Evolutionary conservation across 495 filamentous ascomycete genomes (phyloP), one percentile per base, ranked within the genome.

Genomic region (Trichoderma reesei): DNA sequence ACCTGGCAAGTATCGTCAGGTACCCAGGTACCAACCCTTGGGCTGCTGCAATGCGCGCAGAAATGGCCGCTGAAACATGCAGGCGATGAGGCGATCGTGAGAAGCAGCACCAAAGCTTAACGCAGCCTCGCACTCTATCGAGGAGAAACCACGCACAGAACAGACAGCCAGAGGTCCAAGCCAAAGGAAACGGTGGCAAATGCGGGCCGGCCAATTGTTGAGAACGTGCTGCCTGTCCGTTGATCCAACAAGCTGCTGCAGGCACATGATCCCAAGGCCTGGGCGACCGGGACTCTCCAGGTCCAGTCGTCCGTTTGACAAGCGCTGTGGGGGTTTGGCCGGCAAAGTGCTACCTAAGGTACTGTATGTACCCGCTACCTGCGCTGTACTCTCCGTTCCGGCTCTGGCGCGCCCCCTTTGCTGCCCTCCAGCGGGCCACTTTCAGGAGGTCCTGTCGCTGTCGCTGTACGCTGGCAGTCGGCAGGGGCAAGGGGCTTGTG

Each of bases 211-310:
- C 51, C 51, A 56, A 56, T 56, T 56, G 51, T 56, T 56, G 51
- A 56, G 51, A 56, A 56, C 51, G 51, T 56, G 51, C 51, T 34
- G 20, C 51, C 20, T 56, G 46, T 51, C 46, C 46, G n/a, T 51
- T 51, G n/a, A 51, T 51, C 51, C 51, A 56, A 56, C 51, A 56
- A 56, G 31, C 20, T 31, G 44, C 51, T 14, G 31, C 20, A 56
- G 44, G 51, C 51, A 56, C 51, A 56, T 56, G 51, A 56, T 56
- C 51, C 51, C n/a, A 56, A 56, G 51, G 51, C 51, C 34, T 56
- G 51, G 51, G 51, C 51, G 51, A 56, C 31, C n/a, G n/a, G n/a
- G n/a, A n/a, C n/a, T n/a, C n/a, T n/a, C n/a, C n/a, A n/a, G n/a
- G n/a, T n/a, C n/a, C 6, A 56, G 31, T 31, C 31, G 51, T 56